Percentiles rank a stretch among this genome's conserved stretches.
Conservation (phyloP, 306 rosid species). For the Glycine soja region DNA sequence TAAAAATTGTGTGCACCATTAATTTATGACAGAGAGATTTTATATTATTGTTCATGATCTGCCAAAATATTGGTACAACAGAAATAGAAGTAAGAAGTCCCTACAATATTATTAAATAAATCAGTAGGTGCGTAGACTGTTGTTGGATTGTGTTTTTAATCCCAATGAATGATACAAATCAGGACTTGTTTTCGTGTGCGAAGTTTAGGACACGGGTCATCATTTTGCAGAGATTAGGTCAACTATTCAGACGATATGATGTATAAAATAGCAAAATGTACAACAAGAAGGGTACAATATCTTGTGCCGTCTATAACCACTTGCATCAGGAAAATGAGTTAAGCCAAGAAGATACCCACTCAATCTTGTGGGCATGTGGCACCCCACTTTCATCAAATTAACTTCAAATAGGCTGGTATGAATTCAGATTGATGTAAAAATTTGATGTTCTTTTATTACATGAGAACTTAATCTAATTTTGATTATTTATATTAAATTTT, state of each 20-base stretch:
- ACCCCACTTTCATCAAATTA: not conserved
- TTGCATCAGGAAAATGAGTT: not conserved
- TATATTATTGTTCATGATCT: not conserved
- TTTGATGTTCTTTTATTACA: not conserved
- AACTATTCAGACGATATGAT: not conserved
- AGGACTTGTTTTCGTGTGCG: not conserved
- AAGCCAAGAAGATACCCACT: not conserved
- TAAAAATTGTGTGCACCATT: no score
- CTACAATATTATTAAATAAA: not conserved
- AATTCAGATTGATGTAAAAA: not conserved
- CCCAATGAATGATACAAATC: not conserved
- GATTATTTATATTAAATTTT: no score
- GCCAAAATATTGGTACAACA: conserved; percentile 12
- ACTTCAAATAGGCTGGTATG: not conserved
- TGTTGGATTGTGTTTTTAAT: conserved; percentile 8
- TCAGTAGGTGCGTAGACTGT: not conserved
- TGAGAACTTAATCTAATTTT: not conserved
- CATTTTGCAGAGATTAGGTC: conserved; percentile 9
- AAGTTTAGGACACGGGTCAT: conserved; percentile 29
- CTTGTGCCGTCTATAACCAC: not conserved
- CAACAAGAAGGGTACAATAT: not conserved
- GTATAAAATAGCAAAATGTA: conserved; percentile 4
- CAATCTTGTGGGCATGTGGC: not conserved
- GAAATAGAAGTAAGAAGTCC: not conserved
- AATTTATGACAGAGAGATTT: not conserved